A percentile compares a stretch with the other conserved stretches of the same genome.
Evolutionary conservation across 176 grass and related monocot species (phyloP).

Genomic region (Oryza brachyantha): DNA sequence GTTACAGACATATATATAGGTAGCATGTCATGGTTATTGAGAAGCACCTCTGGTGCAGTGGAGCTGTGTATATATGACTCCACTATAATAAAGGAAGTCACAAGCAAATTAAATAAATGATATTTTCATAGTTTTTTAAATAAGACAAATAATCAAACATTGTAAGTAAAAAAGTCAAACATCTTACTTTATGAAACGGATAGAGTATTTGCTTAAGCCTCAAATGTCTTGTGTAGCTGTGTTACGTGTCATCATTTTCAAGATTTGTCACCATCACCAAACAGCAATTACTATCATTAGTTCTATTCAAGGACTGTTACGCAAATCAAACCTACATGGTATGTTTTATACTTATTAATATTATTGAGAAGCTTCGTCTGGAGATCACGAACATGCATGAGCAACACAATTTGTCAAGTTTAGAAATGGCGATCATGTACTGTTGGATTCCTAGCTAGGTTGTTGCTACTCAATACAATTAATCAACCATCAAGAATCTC

Average conservation of each 20-base stretch:
- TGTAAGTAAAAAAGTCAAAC: too few relatives aligned
- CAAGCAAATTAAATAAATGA: too few relatives aligned
- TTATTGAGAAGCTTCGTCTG: constrained; percentile 14
- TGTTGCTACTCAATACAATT: not conserved
- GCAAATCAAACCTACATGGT: not conserved
- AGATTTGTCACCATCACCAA: not conserved
- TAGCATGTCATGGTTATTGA: too few relatives aligned
- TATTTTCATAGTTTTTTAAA: too few relatives aligned
- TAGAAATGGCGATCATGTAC: not conserved
- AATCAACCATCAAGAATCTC: constrained; percentile 1
- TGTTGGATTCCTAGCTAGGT: constrained; percentile 6
- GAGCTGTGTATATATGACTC: too few relatives aligned
- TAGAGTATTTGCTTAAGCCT: too few relatives aligned
- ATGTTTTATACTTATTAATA: not conserved
- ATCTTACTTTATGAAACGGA: too few relatives aligned
- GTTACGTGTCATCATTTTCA: not conserved
- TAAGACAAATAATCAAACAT: too few relatives aligned
- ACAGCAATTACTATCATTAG: not conserved
- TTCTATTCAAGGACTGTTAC: not conserved
- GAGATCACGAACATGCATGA: not conserved
- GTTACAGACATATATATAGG: too few relatives aligned
- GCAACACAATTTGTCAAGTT: not conserved
- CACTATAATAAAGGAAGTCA: too few relatives aligned
- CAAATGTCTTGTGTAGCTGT: too few relatives aligned
- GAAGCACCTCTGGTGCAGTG: too few relatives aligned